Evolutionary conservation across 345 rosid genomes (phyloP), one percentile per base, ranked within the genome.

Genomic region (Noccaea bulbosa): DNA sequence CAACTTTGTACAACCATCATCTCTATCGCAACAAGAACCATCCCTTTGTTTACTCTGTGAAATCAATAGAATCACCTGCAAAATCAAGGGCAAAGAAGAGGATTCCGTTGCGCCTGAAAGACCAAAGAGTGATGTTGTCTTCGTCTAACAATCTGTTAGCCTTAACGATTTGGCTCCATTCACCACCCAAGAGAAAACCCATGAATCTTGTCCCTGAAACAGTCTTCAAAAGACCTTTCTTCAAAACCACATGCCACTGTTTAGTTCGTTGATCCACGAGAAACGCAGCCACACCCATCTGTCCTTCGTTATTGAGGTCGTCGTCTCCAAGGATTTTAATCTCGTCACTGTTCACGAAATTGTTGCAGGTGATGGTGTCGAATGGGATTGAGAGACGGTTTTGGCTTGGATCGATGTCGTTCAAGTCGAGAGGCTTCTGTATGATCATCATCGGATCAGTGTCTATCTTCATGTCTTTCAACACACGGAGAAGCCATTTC

Each of bases 341-440:
- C 59, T 73, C 71, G 16, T 57, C 46, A 10, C 3, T 6, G n/a
- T 41, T 64, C 62, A 58, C n/a, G 72, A 73, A 58, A 11, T 66
- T 39, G 16, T 40, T 6, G 3, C 22, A 27, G 30, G 5, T 39
- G 2, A 73, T 8, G 45, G 1, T 14, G 12, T 6, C 2, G 46
- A 39, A 14, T 27, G 77, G 72, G 54, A 73, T 40, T 3, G 34
- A 65, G 72, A 73, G 77, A 57, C 72, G 43, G 59, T 65, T 56
- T 33, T 5, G 33, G 34, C 0, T 0, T 47, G 52, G 49, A 38
- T 73, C 46, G 8, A 57, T 44, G 20, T 73, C 77, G 52, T 40
- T 8, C 3, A 20, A 2, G 32, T 65, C 60, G 0, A 73, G 66
- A 39, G 46, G 5, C 61, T 73, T 73, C 46, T 33, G 32, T 32